A percentile compares a stretch with the other conserved stretches of the same genome.
Evolutionary conservation across 768 basidiomycete species (phyloP).

Genomic region (Postia placenta): DNA sequence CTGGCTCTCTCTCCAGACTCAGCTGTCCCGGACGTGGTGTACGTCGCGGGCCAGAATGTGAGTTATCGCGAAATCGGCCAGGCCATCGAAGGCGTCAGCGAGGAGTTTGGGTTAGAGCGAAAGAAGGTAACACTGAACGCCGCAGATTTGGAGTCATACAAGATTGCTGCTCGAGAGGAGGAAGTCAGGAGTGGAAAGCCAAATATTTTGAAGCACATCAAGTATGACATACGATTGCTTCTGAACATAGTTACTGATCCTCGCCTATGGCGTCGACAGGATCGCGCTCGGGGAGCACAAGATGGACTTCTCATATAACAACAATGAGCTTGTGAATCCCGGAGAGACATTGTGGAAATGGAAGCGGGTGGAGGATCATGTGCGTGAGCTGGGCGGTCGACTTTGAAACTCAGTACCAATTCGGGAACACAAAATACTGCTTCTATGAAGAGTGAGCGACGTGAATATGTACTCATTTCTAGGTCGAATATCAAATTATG

Average conservation of each 20-base stretch:
- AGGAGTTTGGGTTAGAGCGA: conserved; percentile 1
- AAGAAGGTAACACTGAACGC: conserved; percentile 8
- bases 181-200: not conserved
- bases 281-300: conserved; percentile 13
- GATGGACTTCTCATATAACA: conserved; percentile 13
- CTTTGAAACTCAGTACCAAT: not conserved
- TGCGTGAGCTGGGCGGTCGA: conserved; percentile 1
- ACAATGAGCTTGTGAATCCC: conserved; percentile 21
- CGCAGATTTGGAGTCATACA: conserved; percentile 10
- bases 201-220: conserved; percentile 4
- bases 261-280: too few species aligned
- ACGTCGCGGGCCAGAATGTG: conserved; percentile 12
- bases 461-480: too few species aligned
- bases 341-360: conserved; percentile 18
- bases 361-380: conserved; percentile 15
- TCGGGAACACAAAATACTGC: too few species aligned
- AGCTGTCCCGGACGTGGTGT: conserved; percentile 16
- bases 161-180: conserved; percentile 6
- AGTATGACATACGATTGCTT: too few species aligned
- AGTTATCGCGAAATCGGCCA: conserved; percentile 9
- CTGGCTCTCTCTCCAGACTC: conserved; percentile 12
- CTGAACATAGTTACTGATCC: too few species aligned
- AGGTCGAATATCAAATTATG: too few species aligned
- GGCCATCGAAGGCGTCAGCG: conserved; percentile 2
- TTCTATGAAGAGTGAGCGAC: too few species aligned